Conservation (phyloP, 1,284 basidiomycete species). For the Malassezia japonica region DNA sequence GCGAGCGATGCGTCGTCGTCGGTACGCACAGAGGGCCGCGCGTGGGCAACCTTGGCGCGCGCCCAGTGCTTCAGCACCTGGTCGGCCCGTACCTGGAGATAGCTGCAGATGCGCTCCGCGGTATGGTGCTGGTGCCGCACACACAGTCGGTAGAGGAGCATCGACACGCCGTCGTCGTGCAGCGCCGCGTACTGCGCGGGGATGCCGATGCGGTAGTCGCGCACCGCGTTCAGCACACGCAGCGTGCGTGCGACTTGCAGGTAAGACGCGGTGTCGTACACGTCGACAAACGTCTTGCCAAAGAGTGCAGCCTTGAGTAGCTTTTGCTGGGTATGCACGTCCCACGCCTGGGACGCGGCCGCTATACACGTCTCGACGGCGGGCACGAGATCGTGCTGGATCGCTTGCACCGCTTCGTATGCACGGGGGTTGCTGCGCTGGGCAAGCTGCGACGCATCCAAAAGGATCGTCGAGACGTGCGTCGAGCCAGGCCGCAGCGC, state of each 20-base stretch:
- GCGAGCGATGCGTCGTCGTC: constrained; percentile 55
- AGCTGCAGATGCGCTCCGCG: constrained; percentile 79
- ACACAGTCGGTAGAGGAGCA: constrained; percentile 72
- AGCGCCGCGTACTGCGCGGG: constrained; percentile 85
- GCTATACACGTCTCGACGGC: constrained; percentile 89
- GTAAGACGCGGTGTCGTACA: constrained; percentile 81
- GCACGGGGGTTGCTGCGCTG: constrained; percentile 72
- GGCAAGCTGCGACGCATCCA: constrained; percentile 83
- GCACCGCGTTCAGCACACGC: constrained; percentile 87
- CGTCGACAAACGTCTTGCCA: constrained; percentile 82
- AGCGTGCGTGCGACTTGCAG: constrained; percentile 80
- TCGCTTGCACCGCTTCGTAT: constrained; percentile 80
- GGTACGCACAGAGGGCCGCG: constrained; percentile 55
- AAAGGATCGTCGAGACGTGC: constrained; percentile 79
- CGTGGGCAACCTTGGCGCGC: constrained; percentile 71
- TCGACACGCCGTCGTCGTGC: constrained; percentile 24
- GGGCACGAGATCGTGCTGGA: constrained; percentile 63
- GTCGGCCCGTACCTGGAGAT: constrained; percentile 71
- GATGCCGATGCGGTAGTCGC: constrained; percentile 82
- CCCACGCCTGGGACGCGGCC: constrained; percentile 85
- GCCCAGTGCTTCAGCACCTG: constrained; percentile 92
- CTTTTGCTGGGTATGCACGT: constrained; percentile 74
- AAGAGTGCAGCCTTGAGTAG: constrained; percentile 83
- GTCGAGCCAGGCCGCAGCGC: constrained; percentile 82
- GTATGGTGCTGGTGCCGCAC: constrained; percentile 81